phyloP scores from a whole-genome alignment of 2,329 filamentous ascomycete genomes.

The Neocatenulostroma microsporum region DNA sequence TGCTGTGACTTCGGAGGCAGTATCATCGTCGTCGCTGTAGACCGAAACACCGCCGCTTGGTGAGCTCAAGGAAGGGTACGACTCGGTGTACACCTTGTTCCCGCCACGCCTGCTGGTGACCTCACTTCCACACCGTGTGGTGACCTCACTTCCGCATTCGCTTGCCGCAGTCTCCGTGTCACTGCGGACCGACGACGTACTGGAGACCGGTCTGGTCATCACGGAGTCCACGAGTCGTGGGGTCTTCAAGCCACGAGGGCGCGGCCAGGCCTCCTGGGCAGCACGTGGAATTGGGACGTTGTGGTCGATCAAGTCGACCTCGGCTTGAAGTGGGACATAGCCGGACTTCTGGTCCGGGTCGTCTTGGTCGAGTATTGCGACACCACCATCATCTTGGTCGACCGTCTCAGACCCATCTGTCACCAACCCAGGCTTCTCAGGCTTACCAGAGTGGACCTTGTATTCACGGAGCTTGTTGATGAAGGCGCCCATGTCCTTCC shows the following conservation, averaged over 20 bases:
- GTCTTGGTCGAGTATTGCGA: constrained; percentile 16
- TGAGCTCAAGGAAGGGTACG: constrained; percentile 3
- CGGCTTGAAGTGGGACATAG: constrained; percentile 9
- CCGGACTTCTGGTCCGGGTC: constrained; percentile 12
- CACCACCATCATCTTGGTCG: constrained; percentile 8
- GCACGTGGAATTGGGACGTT: background rate
- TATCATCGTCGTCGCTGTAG: constrained; percentile 3
- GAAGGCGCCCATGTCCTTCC: constrained; percentile 22
- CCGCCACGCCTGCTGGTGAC: constrained; percentile 13
- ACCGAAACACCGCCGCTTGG: background rate
- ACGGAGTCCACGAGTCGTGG: constrained; percentile 2
- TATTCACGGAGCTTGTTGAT: constrained; percentile 11
- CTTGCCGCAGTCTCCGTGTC: no score
- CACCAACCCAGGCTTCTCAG: background rate
- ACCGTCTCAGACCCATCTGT: constrained; percentile 3
- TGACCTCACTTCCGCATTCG: no score
- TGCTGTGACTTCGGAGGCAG: constrained; percentile 4
- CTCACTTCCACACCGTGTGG: constrained; percentile 5
- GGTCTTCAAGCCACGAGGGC: constrained; percentile 6
- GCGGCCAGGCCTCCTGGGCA: constrained; percentile 11
- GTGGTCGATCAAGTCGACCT: constrained; percentile 10
- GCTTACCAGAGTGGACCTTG: constrained; percentile 6
- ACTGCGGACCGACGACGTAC: no score
- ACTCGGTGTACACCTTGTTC: constrained; percentile 10
- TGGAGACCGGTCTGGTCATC: no score